A percentile compares a stretch with the other conserved stretches of the same genome.
These are phyloP conservation scores for Trichophyton equinum DNA, from an alignment of 2,329 filamentous ascomycete genomes.

Conservation along the genomic window DNA sequence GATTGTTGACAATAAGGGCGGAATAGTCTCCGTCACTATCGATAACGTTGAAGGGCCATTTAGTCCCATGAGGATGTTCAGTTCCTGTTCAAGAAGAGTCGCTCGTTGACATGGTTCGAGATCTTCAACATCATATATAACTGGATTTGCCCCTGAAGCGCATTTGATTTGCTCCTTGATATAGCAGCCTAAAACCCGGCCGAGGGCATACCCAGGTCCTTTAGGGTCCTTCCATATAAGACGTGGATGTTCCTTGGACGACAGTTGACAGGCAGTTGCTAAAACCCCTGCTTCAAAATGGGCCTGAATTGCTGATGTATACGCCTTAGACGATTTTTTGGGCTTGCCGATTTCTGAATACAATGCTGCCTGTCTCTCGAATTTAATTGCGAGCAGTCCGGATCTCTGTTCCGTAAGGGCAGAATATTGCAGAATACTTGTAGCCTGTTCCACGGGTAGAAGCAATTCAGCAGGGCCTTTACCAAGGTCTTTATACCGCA, in stretches of 20 bases:
- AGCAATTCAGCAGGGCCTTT: conserved; percentile 25
- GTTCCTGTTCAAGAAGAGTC: conserved; percentile 28
- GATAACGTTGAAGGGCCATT: conserved; percentile 19
- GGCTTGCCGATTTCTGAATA: conserved; percentile 28
- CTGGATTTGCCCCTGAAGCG: conserved; percentile 6
- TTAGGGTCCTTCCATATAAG: conserved; percentile 24
- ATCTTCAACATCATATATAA: conserved; percentile 23
- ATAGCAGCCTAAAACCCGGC: conserved; percentile 26
- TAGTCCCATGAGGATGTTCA: conserved; percentile 24
- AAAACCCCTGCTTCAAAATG: conserved; percentile 30
- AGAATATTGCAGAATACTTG: conserved; percentile 26
- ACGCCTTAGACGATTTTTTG: conserved; percentile 26
- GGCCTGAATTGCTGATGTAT: conserved; percentile 29
- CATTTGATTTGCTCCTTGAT: conserved; percentile 20
- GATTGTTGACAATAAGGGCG: conserved; percentile 20
- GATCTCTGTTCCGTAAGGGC: conserved; percentile 24
- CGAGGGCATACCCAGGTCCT: conserved; percentile 25
- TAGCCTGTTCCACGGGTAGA: conserved; percentile 30
- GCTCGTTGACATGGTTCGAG: conserved; percentile 20
- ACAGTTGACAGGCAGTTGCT: conserved; percentile 19
- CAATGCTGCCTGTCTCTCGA: conserved; percentile 32
- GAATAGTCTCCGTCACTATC: conserved; percentile 20
- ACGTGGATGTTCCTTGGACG: conserved; percentile 19
- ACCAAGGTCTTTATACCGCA: conserved; percentile 29
- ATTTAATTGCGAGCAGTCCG: conserved; percentile 33